Conservation (phyloP, 2,329 filamentous ascomycete genomes). For the Claviceps africana region DNA sequence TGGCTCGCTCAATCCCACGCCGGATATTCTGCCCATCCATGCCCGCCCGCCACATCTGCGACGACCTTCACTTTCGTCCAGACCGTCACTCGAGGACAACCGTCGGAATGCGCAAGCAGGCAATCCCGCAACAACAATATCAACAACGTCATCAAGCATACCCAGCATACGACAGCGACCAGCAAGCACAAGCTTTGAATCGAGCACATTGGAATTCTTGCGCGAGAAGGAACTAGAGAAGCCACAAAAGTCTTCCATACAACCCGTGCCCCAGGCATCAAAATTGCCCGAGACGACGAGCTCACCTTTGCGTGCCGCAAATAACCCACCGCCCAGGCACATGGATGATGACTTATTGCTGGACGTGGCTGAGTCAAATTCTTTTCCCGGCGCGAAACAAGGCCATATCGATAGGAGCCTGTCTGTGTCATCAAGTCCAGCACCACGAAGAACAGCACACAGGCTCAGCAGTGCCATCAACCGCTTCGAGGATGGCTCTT, state of each 20-base stretch:
- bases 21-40: conserved; percentile 8
- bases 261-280: not conserved
- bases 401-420: conserved; percentile 46
- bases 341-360: conserved; percentile 53
- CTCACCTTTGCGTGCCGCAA: not conserved
- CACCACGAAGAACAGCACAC: conserved; percentile 73
- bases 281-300: not conserved
- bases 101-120: conserved; percentile 9
- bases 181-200: conserved; percentile 69
- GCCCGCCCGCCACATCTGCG: conserved; percentile 14
- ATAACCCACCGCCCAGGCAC: not conserved
- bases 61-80: conserved; percentile 8
- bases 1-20: not conserved
- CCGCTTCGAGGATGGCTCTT: conserved; percentile 56
- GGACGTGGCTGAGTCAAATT: conserved; percentile 53
- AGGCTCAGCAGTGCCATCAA: conserved; percentile 92
- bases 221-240: conserved; percentile 55
- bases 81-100: conserved; percentile 11
- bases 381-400: conserved; percentile 35
- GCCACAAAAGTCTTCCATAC: conserved; percentile 15
- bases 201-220: conserved; percentile 61
- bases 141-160: conserved; percentile 10
- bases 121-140: conserved; percentile 7
- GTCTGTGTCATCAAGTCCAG: conserved; percentile 57
- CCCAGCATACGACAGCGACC: conserved; percentile 48